Evolutionary conservation across 371 early-diverging fungal genomes (phyloP).

Genomic region (Mucor lusitanicus): DNA sequence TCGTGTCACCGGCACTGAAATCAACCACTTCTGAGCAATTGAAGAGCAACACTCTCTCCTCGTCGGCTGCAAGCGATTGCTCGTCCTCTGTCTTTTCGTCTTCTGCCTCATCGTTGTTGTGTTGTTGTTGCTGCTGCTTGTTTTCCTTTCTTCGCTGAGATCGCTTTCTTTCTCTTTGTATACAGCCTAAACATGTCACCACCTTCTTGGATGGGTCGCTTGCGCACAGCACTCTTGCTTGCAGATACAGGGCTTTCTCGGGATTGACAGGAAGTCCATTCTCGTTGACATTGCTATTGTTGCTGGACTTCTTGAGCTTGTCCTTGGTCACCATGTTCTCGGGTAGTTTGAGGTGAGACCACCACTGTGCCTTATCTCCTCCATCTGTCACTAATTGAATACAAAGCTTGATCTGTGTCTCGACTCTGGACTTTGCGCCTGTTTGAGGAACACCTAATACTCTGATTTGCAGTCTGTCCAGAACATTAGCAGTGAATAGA

Average conservation of each 20-base stretch:
- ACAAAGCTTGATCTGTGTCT: conserved; percentile 85
- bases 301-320: conserved; percentile 33
- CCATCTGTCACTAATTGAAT: conserved; percentile 64
- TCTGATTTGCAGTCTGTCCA: conserved; percentile 47
- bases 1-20: conserved; percentile 87
- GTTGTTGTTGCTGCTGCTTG: conserved; percentile 11
- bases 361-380: conserved; percentile 66
- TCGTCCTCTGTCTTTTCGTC: conserved; percentile 42
- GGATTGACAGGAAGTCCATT: conserved; percentile 29
- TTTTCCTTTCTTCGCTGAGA: conserved; percentile 59
- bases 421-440: conserved; percentile 82
- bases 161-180: conserved; percentile 77
- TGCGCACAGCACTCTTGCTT: conserved; percentile 84
- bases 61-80: conserved; percentile 60
- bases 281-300: neutral
- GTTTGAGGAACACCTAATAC: conserved; percentile 74
- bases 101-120: conserved; percentile 22
- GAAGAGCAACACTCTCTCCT: conserved; percentile 80
- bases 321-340: conserved; percentile 69
- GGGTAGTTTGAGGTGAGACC: conserved; percentile 75
- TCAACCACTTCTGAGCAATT: conserved; percentile 87
- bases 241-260: conserved; percentile 65
- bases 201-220: conserved; percentile 81
- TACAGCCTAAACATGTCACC: conserved; percentile 82
- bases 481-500: neutral